Evolutionary conservation across 1,284 basidiomycete genomes (phyloP).

Genomic region (Heterobasidion parviporum): DNA sequence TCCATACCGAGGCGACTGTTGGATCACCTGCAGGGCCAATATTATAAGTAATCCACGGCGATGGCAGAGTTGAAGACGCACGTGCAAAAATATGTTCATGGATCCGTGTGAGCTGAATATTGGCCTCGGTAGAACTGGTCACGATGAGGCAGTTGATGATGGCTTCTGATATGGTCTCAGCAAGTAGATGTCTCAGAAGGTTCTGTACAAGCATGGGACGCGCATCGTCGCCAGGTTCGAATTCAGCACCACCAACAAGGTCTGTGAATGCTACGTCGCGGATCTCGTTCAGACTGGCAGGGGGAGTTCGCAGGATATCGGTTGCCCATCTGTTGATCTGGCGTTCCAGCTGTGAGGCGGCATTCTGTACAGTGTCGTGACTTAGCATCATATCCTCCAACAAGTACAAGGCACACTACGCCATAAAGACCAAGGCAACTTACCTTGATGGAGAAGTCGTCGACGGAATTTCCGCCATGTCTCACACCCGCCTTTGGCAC

Average conservation of each 20-base stretch:
- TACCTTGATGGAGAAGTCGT: slow-evolving; percentile 80
- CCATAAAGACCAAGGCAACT: slow-evolving; percentile 11
- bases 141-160: slow-evolving; percentile 76
- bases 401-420: background rate
- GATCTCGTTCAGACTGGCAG: slow-evolving; percentile 43
- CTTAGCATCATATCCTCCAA: too few relatives aligned
- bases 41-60: background rate
- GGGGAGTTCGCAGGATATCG: slow-evolving; percentile 54
- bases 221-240: slow-evolving; percentile 27
- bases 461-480: slow-evolving; percentile 53
- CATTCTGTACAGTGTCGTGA: slow-evolving; percentile 35
- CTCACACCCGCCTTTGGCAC: slow-evolving; percentile 24
- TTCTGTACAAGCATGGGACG: slow-evolving; percentile 67
- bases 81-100: slow-evolving; percentile 79
- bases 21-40: slow-evolving; percentile 49
- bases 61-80: slow-evolving; percentile 26
- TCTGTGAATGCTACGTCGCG: slow-evolving; percentile 55
- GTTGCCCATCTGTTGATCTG: slow-evolving; percentile 79
- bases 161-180: slow-evolving; percentile 69
- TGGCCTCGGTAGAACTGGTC: slow-evolving; percentile 68
- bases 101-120: slow-evolving; percentile 70
- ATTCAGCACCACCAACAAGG: slow-evolving; percentile 38
- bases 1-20: slow-evolving; percentile 76
- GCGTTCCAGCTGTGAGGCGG: slow-evolving; percentile 70
- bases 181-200: slow-evolving; percentile 67